These are phyloP conservation scores for Tillandsia fasciculata DNA, from an alignment of 176 grass and related monocot genomes.

Conservation along the genomic window DNA sequence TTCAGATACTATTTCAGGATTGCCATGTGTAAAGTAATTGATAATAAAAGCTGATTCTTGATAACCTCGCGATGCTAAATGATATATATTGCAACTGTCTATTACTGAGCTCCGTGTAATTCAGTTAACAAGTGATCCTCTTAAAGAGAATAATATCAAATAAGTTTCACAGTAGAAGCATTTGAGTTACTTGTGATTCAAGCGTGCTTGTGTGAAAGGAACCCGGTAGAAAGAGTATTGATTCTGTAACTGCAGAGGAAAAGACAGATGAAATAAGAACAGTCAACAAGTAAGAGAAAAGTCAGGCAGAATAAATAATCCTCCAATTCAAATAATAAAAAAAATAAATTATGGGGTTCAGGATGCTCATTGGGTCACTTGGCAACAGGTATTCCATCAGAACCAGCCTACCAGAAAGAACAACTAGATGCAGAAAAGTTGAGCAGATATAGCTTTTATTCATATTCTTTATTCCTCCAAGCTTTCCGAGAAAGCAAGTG, in stretches of 20 bases:
- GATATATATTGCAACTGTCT: too few species aligned
- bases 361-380: slow-evolving; percentile 3
- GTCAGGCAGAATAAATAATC: background rate
- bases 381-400: background rate
- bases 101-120: too few species aligned
- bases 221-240: background rate
- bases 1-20: background rate
- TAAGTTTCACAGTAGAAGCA: background rate
- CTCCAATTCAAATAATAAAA: background rate
- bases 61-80: too few species aligned
- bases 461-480: slow-evolving; percentile 7
- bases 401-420: background rate
- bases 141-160: background rate
- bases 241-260: slow-evolving; percentile 10
- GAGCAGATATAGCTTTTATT: slow-evolving; percentile 1
- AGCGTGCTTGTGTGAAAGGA: slow-evolving; percentile 11
- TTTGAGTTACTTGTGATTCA: slow-evolving; percentile 3
- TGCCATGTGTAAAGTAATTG: background rate
- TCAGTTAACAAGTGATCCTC: background rate
- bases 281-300: background rate
- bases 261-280: background rate
- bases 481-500: slow-evolving; percentile 6
- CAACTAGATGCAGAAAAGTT: slow-evolving; percentile 5
- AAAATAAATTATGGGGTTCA: background rate
- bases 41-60: background rate